These are phyloP conservation scores for Chiua sp. DNA, from an alignment of 1,284 basidiomycete genomes.

Conservation along the genomic window DNA sequence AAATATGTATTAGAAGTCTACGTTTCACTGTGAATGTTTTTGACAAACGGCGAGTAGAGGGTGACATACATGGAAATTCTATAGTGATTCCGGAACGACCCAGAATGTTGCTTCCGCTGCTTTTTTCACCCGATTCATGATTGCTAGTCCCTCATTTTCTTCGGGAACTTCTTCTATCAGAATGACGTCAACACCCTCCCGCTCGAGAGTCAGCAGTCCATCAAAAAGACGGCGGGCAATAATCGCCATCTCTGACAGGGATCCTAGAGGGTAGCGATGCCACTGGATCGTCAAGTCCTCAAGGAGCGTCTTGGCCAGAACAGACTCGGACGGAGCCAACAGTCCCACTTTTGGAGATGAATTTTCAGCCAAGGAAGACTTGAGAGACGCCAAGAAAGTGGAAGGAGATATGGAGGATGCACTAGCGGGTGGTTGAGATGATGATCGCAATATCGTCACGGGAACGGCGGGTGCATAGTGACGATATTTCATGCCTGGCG, in stretches of 20 bases:
- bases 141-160: conserved; percentile 86
- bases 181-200: conserved; percentile 80
- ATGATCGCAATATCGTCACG: conserved; percentile 74
- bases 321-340: conserved; percentile 71
- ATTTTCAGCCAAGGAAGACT: conserved; percentile 19
- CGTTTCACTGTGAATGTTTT: neutral
- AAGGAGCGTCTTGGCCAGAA: conserved; percentile 48
- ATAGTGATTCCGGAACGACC: conserved; percentile 39
- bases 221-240: conserved; percentile 89
- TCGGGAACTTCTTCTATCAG: conserved; percentile 89
- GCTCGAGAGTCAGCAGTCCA: conserved; percentile 85
- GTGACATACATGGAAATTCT: conserved; percentile 28
- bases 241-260: conserved; percentile 60
- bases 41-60: neutral
- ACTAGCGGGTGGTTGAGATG: conserved; percentile 44
- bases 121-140: conserved; percentile 98
- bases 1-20: neutral
- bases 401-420: conserved; percentile 35
- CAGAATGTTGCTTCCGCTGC: conserved; percentile 76
- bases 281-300: conserved; percentile 51
- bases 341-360: conserved; percentile 63
- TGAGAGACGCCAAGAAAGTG: conserved; percentile 49
- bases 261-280: conserved; percentile 66
- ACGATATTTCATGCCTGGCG: conserved; percentile 99
- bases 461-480: conserved; percentile 95